Conservation (phyloP, 2,329 filamentous ascomycete species). For the Cladophialophora exuberans region DNA sequence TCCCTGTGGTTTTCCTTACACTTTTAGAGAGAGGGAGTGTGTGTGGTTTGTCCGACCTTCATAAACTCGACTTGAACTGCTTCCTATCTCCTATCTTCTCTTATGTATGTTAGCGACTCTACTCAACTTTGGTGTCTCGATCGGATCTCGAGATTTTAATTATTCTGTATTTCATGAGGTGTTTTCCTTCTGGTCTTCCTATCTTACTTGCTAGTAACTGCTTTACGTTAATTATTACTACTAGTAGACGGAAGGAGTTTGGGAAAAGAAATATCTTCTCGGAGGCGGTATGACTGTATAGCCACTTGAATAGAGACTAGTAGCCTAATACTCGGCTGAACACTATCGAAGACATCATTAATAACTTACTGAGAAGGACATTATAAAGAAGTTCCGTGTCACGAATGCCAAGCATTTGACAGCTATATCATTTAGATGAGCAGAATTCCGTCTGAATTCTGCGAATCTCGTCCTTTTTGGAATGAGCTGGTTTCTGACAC, state of each 20-base stretch:
- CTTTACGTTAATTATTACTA: constrained; percentile 4
- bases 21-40: background rate
- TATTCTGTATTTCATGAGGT: constrained; percentile 1
- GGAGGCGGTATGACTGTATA: constrained; percentile 12
- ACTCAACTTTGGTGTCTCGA: constrained; percentile 15
- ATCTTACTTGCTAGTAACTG: constrained; percentile 10
- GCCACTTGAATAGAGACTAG: constrained; percentile 18
- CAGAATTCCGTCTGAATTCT: too few species aligned
- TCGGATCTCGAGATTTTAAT: background rate
- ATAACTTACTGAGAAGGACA: constrained; percentile 20
- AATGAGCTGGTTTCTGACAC: too few species aligned
- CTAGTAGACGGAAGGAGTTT: constrained; percentile 12
- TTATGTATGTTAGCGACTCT: too few species aligned
- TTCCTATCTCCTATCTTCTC: too few species aligned
- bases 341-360: constrained; percentile 21
- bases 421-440: too few species aligned
- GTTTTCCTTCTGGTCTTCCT: constrained; percentile 1
- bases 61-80: background rate
- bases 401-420: too few species aligned
- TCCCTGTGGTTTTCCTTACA: constrained; percentile 12
- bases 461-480: too few species aligned
- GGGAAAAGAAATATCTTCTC: constrained; percentile 7
- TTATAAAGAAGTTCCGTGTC: background rate
- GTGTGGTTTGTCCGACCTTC: too few species aligned
- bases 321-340: constrained; percentile 20